These are phyloP conservation scores for Arthrobotrys musiformis DNA, from an alignment of 2,329 filamentous ascomycete genomes.

Conservation along the genomic window DNA sequence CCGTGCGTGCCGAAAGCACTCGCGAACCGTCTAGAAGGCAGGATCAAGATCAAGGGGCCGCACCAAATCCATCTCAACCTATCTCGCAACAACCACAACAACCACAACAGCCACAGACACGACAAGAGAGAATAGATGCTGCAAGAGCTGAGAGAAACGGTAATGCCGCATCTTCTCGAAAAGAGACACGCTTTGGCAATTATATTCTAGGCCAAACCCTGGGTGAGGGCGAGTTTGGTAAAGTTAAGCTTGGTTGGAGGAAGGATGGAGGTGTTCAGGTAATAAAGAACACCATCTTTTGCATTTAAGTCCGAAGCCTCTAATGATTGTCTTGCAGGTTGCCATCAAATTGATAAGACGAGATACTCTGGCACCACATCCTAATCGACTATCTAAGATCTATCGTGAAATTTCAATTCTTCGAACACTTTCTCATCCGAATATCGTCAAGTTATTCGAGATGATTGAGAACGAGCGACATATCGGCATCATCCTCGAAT, in stretches of 20 bases:
- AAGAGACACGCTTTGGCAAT: conserved; percentile 90
- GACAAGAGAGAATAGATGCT: conserved; percentile 50
- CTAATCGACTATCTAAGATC: conserved; percentile 91
- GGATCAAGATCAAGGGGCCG: conserved; percentile 33
- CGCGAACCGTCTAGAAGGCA: conserved; percentile 48
- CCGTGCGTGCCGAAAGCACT: conserved; percentile 52
- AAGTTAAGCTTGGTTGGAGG: conserved; percentile 99
- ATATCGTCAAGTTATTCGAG: conserved; percentile 95
- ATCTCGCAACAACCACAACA: conserved; percentile 2
- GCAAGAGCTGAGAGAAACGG: conserved; percentile 40
- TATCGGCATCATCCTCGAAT: conserved; percentile 98
- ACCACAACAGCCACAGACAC: conserved; percentile 8
- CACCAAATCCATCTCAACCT: background rate
- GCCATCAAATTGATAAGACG: conserved; percentile 97
- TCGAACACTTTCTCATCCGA: conserved; percentile 86
- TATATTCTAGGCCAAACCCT: conserved; percentile 96
- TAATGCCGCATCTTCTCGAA: conserved; percentile 62
- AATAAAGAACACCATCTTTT: conserved; percentile 58
- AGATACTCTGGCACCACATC: conserved; percentile 87
- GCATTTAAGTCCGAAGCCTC: background rate
- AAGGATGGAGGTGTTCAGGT: conserved; percentile 88
- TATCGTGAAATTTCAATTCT: conserved; percentile 96
- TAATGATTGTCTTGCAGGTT: conserved; percentile 70
- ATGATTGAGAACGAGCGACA: conserved; percentile 98
- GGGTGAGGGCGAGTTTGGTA: conserved; percentile 97